Percentiles rank a stretch among this genome's conserved stretches.
Conservation (phyloP, 2,329 filamentous ascomycete species). For the Akanthomyces uredinophilus region DNA sequence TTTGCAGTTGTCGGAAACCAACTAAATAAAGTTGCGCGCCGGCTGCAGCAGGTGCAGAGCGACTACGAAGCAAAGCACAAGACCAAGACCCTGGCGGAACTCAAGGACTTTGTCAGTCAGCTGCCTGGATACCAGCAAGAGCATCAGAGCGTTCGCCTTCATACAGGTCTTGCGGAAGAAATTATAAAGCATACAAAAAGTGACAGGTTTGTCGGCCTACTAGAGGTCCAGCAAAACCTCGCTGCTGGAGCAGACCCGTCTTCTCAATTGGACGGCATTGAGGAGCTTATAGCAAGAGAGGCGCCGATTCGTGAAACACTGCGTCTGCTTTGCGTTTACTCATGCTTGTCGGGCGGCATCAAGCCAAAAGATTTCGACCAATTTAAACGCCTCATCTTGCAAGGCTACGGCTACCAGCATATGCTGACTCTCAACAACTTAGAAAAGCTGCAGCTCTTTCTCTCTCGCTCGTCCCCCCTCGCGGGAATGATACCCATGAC, state of each 20-base stretch:
- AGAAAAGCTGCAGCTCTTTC: conserved; percentile 83
- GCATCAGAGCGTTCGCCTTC: conserved; percentile 85
- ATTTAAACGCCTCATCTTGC: conserved; percentile 81
- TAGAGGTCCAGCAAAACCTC: conserved; percentile 94
- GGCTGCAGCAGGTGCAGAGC: conserved; percentile 72
- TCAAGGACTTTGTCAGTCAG: conserved; percentile 93
- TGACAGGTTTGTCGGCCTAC: conserved; percentile 78
- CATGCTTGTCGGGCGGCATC: conserved; percentile 81
- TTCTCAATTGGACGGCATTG: conserved; percentile 83
- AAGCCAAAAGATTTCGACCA: conserved; percentile 83
- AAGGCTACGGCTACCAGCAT: conserved; percentile 94
- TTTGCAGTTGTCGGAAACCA: conserved; percentile 89
- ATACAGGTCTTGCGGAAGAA: conserved; percentile 88
- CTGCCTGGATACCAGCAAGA: conserved; percentile 89
- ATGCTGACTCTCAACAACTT: conserved; percentile 81
- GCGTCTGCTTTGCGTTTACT: conserved; percentile 84
- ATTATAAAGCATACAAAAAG: conserved; percentile 90
- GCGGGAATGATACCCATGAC: conserved; percentile 77
- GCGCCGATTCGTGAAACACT: conserved; percentile 76
- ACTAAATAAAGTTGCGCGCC: conserved; percentile 84
- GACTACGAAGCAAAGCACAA: conserved; percentile 90
- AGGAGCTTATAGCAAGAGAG: conserved; percentile 89
- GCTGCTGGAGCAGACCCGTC: conserved; percentile 85
- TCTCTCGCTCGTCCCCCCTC: conserved; percentile 69
- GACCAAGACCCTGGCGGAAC: conserved; percentile 81